Base-by-base conservation (phyloP, 495 filamentous ascomycete species). In the Daldinia loculata region DNA sequence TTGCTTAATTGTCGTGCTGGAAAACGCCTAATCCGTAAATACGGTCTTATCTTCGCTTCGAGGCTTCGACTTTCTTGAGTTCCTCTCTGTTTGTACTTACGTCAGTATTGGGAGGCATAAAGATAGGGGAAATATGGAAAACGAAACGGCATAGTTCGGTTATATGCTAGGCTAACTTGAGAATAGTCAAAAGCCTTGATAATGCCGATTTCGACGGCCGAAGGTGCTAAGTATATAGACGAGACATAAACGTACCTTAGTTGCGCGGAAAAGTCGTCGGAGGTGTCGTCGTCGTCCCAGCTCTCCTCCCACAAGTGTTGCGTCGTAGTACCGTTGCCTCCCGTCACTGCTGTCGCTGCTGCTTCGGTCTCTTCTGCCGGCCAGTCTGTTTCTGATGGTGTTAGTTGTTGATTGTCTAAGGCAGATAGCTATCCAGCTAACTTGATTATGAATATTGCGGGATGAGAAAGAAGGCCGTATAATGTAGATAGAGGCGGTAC, bases 241-340 rank as follows among this genome's bases (percentile, higher is more conserved):
- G 32, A 14, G 34, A 36, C 1, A 5, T 36, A 14, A 34, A 85
- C 90, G 71, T 80, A 99, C 96, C 93, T 96, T 78, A 99, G 82
- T 88, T 98, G 95, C 78, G 91, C 88, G 12, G 94, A 93, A 78
- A 99, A 99, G 74, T 99, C 95, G 78, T 98, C 96, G 73, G 86
- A 94, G 63, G 93, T 94, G 84, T 98, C 95, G 79, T 99, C 95
- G 74, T 99, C 95, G 81, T 99, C 95, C 95, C 95, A 99, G 84
- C 93, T 98, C 86, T 99, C 95, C 84, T 99, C 95, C 95, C 95
- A 99, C 64, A 99, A 82, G 84, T 98, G 93, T 70, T 90, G 89
- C 71, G 89, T 92, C 58, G 67, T 53, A 57, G 77, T 76, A 72
- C 75, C 70, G 59, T 84, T 84, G 60, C 82, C 82, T 53, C 45